A percentile compares a stretch with the other conserved stretches of the same genome.
phyloP scores from a whole-genome alignment of 805 yeast species.

The Wickerhamomyces chambardii region DNA sequence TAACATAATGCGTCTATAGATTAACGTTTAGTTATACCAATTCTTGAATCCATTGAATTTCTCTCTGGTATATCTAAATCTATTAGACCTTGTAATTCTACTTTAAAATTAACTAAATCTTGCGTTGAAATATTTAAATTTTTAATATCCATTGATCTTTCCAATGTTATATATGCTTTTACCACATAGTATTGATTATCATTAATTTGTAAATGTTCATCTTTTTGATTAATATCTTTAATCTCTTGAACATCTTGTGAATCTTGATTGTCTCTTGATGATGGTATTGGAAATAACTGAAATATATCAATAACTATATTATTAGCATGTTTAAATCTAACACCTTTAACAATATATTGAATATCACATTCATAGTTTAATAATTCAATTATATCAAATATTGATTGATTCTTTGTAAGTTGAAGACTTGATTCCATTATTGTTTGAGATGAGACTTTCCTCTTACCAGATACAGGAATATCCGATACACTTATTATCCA shows the following conservation, averaged over 20 bases:
- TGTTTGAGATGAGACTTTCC: conserved; percentile 56
- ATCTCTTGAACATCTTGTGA: no score
- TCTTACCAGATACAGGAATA: conserved; percentile 69
- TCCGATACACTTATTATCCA: conserved; percentile 66
- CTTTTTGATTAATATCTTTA: conserved; percentile 17
- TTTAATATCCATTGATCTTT: conserved; percentile 67
- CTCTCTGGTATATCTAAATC: conserved; percentile 71
- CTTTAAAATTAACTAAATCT: conserved; percentile 53
- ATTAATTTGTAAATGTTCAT: conserved; percentile 20
- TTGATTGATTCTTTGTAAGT: conserved; percentile 22
- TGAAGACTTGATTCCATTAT: conserved; percentile 42
- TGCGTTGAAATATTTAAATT: conserved; percentile 56
- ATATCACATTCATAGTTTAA: conserved; percentile 64
- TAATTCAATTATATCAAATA: conserved; percentile 36
- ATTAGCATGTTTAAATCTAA: conserved; percentile 46
- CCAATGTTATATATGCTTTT: conserved; percentile 62
- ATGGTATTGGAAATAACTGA: conserved; percentile 23
- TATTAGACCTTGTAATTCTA: conserved; percentile 58
- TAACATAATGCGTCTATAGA: no score
- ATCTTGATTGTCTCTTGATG: no score
- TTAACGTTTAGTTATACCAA: conserved; percentile 13
- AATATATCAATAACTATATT: conserved; percentile 54
- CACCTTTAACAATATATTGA: conserved; percentile 55
- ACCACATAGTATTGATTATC: conserved; percentile 48
- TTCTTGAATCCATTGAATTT: conserved; percentile 71